Conservation (phyloP, 2,329 filamentous ascomycete species). For the Capronia americana region DNA sequence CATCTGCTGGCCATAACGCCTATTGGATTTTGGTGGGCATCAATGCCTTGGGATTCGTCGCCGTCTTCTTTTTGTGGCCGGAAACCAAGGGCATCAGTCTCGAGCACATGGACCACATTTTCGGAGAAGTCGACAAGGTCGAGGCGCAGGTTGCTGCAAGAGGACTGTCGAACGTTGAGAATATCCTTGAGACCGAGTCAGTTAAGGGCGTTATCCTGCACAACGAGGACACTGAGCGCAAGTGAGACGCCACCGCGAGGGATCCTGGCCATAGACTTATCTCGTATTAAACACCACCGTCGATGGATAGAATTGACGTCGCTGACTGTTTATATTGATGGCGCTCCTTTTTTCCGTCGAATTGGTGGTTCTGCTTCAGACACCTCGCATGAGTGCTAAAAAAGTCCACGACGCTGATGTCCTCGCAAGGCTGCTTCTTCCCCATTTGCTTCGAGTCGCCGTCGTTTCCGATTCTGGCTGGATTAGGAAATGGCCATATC, state of each 20-base stretch:
- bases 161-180: slow-evolving; percentile 33
- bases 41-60: slow-evolving; percentile 48
- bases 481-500: neutral
- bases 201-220: neutral
- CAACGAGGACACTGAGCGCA: neutral
- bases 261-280: neutral
- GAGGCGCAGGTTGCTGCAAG: slow-evolving; percentile 42
- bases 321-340: neutral
- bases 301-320: neutral
- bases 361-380: neutral
- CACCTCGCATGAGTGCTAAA: too few relatives aligned
- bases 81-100: slow-evolving; percentile 46
- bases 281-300: neutral
- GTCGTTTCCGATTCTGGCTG: neutral
- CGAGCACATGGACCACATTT: slow-evolving; percentile 49
- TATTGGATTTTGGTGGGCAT: slow-evolving; percentile 45
- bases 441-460: neutral
- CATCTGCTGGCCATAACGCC: neutral
- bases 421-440: neutral
- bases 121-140: slow-evolving; percentile 48
- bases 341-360: neutral
- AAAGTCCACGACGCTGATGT: neutral
- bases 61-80: slow-evolving; percentile 46
- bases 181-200: neutral
- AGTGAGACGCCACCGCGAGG: neutral